A percentile compares a stretch with the other conserved stretches of the same genome.
Evolutionary conservation across 352 stramenopile species (phyloP).

Genomic region (Phytophthora uliginosa): DNA sequence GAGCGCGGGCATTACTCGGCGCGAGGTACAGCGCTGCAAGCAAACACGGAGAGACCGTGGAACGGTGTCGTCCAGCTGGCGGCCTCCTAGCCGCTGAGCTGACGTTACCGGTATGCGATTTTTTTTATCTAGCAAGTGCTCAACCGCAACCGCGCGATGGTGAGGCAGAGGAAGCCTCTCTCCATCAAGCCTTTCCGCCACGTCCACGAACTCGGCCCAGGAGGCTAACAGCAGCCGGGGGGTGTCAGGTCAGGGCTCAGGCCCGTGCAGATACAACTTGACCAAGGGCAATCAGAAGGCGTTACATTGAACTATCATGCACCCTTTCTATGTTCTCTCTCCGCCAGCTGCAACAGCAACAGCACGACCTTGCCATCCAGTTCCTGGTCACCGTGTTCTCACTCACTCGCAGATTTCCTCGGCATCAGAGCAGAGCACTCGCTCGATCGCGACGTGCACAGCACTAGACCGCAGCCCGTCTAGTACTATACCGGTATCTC

Average conservation of each 20-base stretch:
- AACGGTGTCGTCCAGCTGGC: conserved; percentile 31
- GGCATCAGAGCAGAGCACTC: conserved; percentile 1
- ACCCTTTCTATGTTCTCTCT: neutral
- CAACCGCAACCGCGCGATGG: neutral
- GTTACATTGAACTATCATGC: neutral
- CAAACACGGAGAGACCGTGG: conserved; percentile 25
- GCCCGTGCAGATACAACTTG: neutral
- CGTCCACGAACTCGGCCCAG: neutral
- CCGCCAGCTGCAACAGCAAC: conserved; percentile 23
- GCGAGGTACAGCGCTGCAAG: conserved; percentile 9
- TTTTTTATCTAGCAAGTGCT: neutral
- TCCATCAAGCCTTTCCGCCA: neutral
- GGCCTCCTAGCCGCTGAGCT: conserved; percentile 22
- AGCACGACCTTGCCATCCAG: conserved; percentile 7
- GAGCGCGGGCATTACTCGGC: conserved; percentile 29
- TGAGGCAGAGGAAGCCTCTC: neutral
- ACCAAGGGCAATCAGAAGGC: conserved; percentile 1
- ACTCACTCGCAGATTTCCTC: conserved; percentile 32
- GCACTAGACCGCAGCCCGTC: neutral
- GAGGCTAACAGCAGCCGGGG: neutral
- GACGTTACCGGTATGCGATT: neutral
- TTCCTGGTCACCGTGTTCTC: conserved; percentile 1
- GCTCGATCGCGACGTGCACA: neutral
- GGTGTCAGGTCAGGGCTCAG: neutral
- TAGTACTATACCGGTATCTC: too few relatives aligned